phyloP scores from a whole-genome alignment of 495 filamentous ascomycete genomes.

The Bombardia bombarda region DNA sequence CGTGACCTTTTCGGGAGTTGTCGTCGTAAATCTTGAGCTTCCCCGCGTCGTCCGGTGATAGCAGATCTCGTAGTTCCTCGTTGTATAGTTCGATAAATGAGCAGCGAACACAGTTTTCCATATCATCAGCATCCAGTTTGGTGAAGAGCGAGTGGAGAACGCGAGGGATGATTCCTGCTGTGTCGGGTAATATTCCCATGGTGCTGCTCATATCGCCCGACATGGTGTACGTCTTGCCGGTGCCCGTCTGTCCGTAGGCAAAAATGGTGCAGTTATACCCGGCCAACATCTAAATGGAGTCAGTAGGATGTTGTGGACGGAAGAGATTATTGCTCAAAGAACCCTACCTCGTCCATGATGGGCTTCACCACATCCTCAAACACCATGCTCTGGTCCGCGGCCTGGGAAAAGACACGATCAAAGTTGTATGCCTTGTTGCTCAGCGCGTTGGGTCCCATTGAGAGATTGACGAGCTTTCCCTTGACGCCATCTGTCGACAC shows the following conservation, averaged over 20 bases:
- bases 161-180: constrained; percentile 89
- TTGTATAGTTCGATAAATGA: constrained; percentile 99
- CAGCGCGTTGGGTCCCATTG: constrained; percentile 84
- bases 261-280: constrained; percentile 99
- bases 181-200: constrained; percentile 75
- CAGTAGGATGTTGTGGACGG: constrained; percentile 1
- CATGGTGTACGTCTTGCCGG: constrained; percentile 99
- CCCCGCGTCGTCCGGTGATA: constrained; percentile 67
- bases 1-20: constrained; percentile 68
- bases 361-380: constrained; percentile 92
- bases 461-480: constrained; percentile 73
- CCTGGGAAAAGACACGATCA: constrained; percentile 93
- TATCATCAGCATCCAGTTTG: constrained; percentile 69
- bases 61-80: constrained; percentile 85
- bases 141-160: constrained; percentile 78
- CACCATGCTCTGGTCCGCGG: constrained; percentile 84
- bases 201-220: constrained; percentile 92
- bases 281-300: constrained; percentile 65
- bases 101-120: constrained; percentile 87
- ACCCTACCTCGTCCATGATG: constrained; percentile 84
- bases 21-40: constrained; percentile 97
- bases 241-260: constrained; percentile 95
- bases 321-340: background rate
- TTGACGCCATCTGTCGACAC: constrained; percentile 79
- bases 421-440: constrained; percentile 97